These are phyloP conservation scores for Rosa chinensis DNA, from an alignment of 306 rosid species.

Conservation along the genomic window DNA sequence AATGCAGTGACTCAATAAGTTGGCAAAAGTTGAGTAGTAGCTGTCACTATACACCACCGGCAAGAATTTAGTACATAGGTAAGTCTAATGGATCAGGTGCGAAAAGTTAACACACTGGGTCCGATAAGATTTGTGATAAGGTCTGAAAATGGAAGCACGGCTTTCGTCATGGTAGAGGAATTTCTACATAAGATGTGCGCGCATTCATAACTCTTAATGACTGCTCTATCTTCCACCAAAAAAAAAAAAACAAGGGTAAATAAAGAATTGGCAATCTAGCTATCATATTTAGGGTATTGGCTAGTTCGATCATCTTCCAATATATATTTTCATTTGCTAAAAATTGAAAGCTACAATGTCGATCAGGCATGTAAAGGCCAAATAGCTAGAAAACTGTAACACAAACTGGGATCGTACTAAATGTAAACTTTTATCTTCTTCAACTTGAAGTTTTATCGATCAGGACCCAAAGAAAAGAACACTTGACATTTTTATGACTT, in stretches of 20 bases:
- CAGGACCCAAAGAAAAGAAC: slow-evolving; percentile 11
- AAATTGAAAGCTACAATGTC: neutral
- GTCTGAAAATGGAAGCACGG: neutral
- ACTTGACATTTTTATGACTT: slow-evolving; percentile 11
- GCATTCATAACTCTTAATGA: neutral
- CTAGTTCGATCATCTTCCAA: neutral
- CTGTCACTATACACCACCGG: neutral
- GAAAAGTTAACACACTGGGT: neutral
- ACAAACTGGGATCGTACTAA: neutral
- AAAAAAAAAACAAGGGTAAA: neutral
- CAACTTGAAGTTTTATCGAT: neutral
- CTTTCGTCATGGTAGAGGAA: neutral
- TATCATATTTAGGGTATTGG: neutral
- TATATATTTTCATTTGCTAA: neutral
- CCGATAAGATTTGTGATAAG: neutral
- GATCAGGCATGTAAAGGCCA: neutral
- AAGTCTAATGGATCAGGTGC: neutral
- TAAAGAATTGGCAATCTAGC: neutral
- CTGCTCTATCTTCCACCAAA: neutral
- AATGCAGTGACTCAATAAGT: neutral
- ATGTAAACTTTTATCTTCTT: neutral
- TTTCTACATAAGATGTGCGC: neutral
- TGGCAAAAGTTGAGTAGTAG: neutral
- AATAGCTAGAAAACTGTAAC: neutral
- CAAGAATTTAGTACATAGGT: neutral